Conservation (phyloP, 169 alveolate species). For the Plasmodium sp. region DNA sequence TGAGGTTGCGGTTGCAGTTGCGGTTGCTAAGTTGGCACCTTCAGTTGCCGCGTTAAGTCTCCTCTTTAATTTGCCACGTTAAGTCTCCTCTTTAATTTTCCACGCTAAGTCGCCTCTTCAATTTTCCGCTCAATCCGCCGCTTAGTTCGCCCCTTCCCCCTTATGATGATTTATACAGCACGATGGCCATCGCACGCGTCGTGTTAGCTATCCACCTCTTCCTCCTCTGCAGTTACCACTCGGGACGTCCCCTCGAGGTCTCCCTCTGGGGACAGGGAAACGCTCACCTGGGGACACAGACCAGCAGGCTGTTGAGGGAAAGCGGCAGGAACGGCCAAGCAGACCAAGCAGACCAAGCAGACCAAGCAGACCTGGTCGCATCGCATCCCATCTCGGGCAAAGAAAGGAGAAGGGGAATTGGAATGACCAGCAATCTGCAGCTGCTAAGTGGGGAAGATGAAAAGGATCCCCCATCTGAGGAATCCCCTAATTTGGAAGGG, state of each 20-base stretch:
- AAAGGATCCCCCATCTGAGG: too few species aligned
- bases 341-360: not conserved
- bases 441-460: not conserved
- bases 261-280: not conserved
- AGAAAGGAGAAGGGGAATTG: not conserved
- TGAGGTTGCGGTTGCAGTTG: not conserved
- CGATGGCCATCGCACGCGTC: not conserved
- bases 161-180: not conserved
- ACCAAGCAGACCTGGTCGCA: not conserved
- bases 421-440: not conserved
- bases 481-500: too few species aligned
- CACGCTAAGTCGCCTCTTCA: not conserved
- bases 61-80: too few species aligned
- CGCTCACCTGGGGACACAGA: not conserved
- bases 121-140: not conserved
- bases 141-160: not conserved
- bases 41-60: not conserved
- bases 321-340: not conserved
- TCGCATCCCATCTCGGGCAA: not conserved
- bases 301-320: not conserved
- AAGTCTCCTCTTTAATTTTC: too few species aligned
- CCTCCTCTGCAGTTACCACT: conserved; percentile 3
- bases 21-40: not conserved
- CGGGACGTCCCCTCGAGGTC: not conserved
- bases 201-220: conserved; percentile 2